A percentile compares a stretch with the other conserved stretches of the same genome.
phyloP scores from a whole-genome alignment of 164 flowering plant species.

The Tetracentron sinense region DNA sequence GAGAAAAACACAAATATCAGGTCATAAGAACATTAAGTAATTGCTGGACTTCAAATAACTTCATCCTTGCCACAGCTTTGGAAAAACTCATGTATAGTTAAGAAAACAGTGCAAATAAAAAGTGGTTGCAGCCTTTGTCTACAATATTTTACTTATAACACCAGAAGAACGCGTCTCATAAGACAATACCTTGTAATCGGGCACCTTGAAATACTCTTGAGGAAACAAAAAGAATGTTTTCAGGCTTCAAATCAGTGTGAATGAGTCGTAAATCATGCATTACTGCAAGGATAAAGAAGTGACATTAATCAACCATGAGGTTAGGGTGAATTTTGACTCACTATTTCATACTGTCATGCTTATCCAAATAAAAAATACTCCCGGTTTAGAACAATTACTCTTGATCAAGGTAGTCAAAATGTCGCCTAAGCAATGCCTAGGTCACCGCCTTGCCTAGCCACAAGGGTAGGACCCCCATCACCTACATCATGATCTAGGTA shows the following conservation, averaged over 20 bases:
- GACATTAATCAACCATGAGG: neutral
- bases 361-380: neutral
- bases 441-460: too few relatives aligned
- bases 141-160: neutral
- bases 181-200: constrained; percentile 73
- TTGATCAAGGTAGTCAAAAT: too few relatives aligned
- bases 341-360: neutral
- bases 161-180: neutral
- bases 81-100: neutral
- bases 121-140: too few relatives aligned
- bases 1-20: constrained; percentile 3
- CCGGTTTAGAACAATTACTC: constrained; percentile 5
- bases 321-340: neutral
- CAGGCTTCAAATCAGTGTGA: constrained; percentile 95
- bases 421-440: too few relatives aligned
- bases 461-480: too few relatives aligned
- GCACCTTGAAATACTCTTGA: constrained; percentile 74
- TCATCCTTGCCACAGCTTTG: neutral
- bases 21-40: neutral
- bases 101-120: too few relatives aligned
- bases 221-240: constrained; percentile 86
- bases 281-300: constrained; percentile 45
- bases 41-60: neutral
- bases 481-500: too few relatives aligned
- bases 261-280: constrained; percentile 89